Evolutionary conservation across 805 yeast species (phyloP).

Genomic region (Schwanniomyces yamadae): DNA sequence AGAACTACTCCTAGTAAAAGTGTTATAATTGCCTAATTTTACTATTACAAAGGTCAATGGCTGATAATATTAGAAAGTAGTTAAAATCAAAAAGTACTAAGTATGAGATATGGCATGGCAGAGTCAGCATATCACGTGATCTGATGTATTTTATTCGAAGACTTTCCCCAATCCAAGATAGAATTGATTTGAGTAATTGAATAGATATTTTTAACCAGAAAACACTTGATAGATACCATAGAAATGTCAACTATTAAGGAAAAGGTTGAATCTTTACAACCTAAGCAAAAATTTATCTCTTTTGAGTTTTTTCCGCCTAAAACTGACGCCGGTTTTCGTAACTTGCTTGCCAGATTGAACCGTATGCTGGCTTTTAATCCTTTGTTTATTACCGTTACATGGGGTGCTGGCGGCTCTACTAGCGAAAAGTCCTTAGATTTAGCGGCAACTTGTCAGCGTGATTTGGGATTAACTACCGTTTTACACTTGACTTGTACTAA

Average conservation of each 20-base stretch:
- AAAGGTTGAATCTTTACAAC: conserved; percentile 46
- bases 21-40: too few species aligned
- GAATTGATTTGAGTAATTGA: too few species aligned
- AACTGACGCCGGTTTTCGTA: conserved; percentile 83
- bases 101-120: too few species aligned
- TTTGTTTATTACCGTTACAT: conserved; percentile 85
- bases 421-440: conserved; percentile 81
- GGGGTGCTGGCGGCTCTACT: conserved; percentile 99
- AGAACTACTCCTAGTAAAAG: too few species aligned
- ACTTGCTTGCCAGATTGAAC: conserved; percentile 79
- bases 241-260: conserved; percentile 45
- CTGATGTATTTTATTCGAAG: too few species aligned
- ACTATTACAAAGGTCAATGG: too few species aligned
- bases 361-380: conserved; percentile 91
- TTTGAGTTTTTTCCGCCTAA: conserved; percentile 98
- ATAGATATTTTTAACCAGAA: too few species aligned
- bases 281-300: conserved; percentile 68
- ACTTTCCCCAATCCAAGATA: too few species aligned
- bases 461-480: conserved; percentile 82
- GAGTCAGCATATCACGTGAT: too few species aligned
- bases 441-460: conserved; percentile 73
- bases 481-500: conserved; percentile 96
- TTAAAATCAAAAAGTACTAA: too few species aligned
- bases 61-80: too few species aligned
- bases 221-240: background rate